Evolutionary conservation across 768 basidiomycete species (phyloP), one percentile per base, ranked within the genome.

Genomic region (Chlorophyllum brunneum): DNA sequence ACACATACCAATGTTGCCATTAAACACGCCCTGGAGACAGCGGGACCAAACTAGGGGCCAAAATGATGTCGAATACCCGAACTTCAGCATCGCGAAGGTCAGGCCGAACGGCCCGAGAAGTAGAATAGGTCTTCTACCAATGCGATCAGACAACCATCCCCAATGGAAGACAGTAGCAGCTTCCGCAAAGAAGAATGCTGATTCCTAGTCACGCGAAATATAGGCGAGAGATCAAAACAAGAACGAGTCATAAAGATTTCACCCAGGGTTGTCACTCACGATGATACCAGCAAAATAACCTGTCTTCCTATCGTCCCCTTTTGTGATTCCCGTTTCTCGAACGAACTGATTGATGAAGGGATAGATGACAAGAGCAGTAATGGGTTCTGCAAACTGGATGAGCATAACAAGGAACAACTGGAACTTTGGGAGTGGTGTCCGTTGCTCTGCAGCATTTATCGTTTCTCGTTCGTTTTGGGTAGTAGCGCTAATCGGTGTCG

Each of bases 251-350:
- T 29, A 16, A 30, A 3, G 13, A n/a, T n/a, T n/a, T 27, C 22
- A 4, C 22, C 15, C 13, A 37, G 29, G 4, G 40, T 24, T n/a
- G 7, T 6, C 1, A 60, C 68, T 54, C 44, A 77, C 77, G 26
- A 79, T 71, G 29, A 78, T 48, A 5, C 76, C 77, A 41, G 75
- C 76, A 62, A 74, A 79, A 58, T 78, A 78, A 0, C 76, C 76
- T 3, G 69, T 75, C 48, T 67, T 73, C 2, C 60, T 64, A 53
- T 77, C 76, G 48, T 77, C 72, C 4, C 75, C 74, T 4, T 64
- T 58, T 7, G 71, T 77, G 6, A 78, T 64, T 0, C 73, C 74
- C 7, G 72, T 72, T n/a, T 72, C 68, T 38, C 71, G 64, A 37
- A 79, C 68, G 30, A 77, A 68, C 47, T 78, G 70, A 42, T 70